phyloP scores from a whole-genome alignment of 2,329 filamentous ascomycete genomes.

The Kalmusia sp. region DNA sequence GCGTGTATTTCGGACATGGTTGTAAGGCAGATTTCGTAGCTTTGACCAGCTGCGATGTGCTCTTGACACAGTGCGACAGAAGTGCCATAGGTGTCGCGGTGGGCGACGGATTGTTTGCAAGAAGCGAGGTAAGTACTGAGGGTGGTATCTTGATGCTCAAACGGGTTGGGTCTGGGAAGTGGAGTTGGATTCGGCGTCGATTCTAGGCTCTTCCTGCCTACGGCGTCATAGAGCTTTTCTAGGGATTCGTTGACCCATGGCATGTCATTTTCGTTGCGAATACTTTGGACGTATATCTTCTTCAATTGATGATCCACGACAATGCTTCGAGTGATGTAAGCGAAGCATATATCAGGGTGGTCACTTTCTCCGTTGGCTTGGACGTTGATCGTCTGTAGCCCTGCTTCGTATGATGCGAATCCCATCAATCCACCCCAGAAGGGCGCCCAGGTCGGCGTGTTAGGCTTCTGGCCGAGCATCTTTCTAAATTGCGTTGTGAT shows the following conservation, averaged over 20 bases:
- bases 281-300: slow-evolving; percentile 71
- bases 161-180: slow-evolving; percentile 33
- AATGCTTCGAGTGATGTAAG: slow-evolving; percentile 78
- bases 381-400: slow-evolving; percentile 67
- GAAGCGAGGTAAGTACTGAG: slow-evolving; percentile 37
- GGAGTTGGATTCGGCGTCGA: slow-evolving; percentile 38
- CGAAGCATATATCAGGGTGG: slow-evolving; percentile 73
- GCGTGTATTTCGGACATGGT: slow-evolving; percentile 70
- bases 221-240: slow-evolving; percentile 38
- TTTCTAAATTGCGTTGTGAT: slow-evolving; percentile 48
- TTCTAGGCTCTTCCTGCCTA: slow-evolving; percentile 34
- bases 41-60: slow-evolving; percentile 76
- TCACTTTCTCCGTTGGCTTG: slow-evolving; percentile 45
- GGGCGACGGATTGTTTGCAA: slow-evolving; percentile 21
- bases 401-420: slow-evolving; percentile 84
- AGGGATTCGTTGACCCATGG: slow-evolving; percentile 55
- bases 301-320: slow-evolving; percentile 75
- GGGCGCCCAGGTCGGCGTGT: slow-evolving; percentile 51
- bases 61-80: slow-evolving; percentile 75
- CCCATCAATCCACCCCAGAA: slow-evolving; percentile 88
- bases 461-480: slow-evolving; percentile 23
- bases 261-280: slow-evolving; percentile 54
- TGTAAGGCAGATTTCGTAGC: slow-evolving; percentile 86
- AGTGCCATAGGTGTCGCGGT: slow-evolving; percentile 61
- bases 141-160: slow-evolving; percentile 32